Evolutionary conservation across 2,329 filamentous ascomycete species (phyloP), one percentile per base, ranked within the genome.

Genomic region (Alternaria viburni): DNA sequence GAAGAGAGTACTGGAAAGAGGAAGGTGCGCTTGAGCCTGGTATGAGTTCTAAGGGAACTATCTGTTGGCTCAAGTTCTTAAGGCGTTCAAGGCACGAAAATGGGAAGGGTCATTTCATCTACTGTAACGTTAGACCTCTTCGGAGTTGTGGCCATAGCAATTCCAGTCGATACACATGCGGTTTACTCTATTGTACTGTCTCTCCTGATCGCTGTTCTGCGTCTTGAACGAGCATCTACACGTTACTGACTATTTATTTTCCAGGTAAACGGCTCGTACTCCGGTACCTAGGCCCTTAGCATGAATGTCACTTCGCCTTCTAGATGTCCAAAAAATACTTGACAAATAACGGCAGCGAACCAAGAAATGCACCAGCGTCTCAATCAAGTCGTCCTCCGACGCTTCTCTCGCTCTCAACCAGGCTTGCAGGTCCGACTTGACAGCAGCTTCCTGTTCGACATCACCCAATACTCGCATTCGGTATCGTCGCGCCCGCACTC

Each of bases 1-100:
- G 96, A 99, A 80, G 93, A 96, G 83, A 89, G 89, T 64, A 97
- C 95, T n/a, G 96, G 96, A 59, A 99, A 98, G 89, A 89, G 96
- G 69, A 95, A 92, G 69, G 91, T 94, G 21, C 93, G 90, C 85
- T 86, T 96, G 85, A 89, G 76, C 17, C 69, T 85, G 61, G 74
- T 84, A 17, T 84, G 61, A 74, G 65, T n/a, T 23, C 23, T 5
- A 44, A 28, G 13, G 30, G 45, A 36, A 45, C 26, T 25, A 32
- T 9, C 8, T 13, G 7, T 45, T 32, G 41, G 21, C 13, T 54
- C 6, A 54, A 45, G 45, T 23, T 28, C 17, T 47, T 26, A 49
- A 49, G 45, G 44, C 44, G 25, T 57, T 10, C 17, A 47, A 8
- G 23, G 45, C 52, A 44, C 36, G 21, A 44, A 44, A 44, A 23